Evolutionary conservation across 2,329 filamentous ascomycete genomes (phyloP).

Genomic region (Phyllosticta capitalensis): DNA sequence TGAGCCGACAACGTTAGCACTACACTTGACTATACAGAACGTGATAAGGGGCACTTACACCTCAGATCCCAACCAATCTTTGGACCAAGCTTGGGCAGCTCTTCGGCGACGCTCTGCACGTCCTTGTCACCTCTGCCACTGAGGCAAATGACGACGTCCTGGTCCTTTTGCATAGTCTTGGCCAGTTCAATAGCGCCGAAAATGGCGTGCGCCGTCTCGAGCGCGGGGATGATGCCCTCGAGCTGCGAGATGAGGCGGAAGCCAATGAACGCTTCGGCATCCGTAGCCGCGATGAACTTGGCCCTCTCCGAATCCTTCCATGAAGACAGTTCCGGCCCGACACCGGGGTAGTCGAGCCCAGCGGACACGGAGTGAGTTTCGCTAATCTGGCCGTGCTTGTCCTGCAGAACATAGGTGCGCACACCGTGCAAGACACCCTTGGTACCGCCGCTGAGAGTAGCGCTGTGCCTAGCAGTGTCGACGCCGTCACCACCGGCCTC

Average conservation of each 20-base stretch:
- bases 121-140: slow-evolving; percentile 96
- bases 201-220: slow-evolving; percentile 89
- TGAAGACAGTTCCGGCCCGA: slow-evolving; percentile 79
- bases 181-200: slow-evolving; percentile 82
- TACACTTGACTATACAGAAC: not conserved
- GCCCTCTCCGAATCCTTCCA: slow-evolving; percentile 91
- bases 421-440: slow-evolving; percentile 95
- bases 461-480: slow-evolving; percentile 75
- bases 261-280: slow-evolving; percentile 78
- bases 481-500: slow-evolving; percentile 92
- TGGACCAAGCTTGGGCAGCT: slow-evolving; percentile 78
- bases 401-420: slow-evolving; percentile 88
- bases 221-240: slow-evolving; percentile 92
- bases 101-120: slow-evolving; percentile 94
- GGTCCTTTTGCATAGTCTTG: slow-evolving; percentile 79
- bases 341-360: slow-evolving; percentile 92
- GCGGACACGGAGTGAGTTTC: slow-evolving; percentile 96
- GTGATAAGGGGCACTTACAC: slow-evolving; percentile 29
- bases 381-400: slow-evolving; percentile 82
- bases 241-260: slow-evolving; percentile 78
- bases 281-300: slow-evolving; percentile 82
- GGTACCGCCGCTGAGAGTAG: slow-evolving; percentile 74
- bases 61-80: slow-evolving; percentile 68
- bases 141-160: slow-evolving; percentile 89
- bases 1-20: not conserved